A percentile compares a stretch with the other conserved stretches of the same genome.
These are phyloP conservation scores for Orbilia javanica DNA, from an alignment of 2,329 filamentous ascomycete species.

Conservation along the genomic window DNA sequence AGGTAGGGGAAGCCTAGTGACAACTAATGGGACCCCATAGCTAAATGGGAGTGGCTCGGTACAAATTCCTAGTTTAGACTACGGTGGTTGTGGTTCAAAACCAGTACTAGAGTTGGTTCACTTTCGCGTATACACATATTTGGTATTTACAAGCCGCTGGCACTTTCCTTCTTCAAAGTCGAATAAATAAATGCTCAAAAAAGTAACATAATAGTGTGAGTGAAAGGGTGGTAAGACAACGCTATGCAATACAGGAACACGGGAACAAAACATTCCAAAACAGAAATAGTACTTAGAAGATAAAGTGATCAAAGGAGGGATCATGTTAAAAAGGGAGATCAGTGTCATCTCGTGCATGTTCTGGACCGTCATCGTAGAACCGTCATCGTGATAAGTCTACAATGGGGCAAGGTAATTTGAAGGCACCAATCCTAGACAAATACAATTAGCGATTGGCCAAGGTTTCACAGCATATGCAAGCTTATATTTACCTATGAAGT, in stretches of 20 bases:
- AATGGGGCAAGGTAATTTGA: slow-evolving; percentile 55
- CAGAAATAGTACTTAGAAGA: neutral
- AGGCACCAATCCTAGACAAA: slow-evolving; percentile 51
- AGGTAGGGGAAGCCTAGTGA: no score
- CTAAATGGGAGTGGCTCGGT: no score
- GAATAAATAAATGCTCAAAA: neutral
- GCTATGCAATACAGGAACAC: slow-evolving; percentile 21
- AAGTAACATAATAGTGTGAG: neutral
- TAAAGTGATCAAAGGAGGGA: neutral
- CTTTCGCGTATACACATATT: neutral
- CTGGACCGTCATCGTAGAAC: neutral
- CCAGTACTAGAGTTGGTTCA: neutral
- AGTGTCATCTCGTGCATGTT: neutral
- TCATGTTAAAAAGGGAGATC: neutral
- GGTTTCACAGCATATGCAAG: neutral
- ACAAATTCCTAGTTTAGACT: neutral
- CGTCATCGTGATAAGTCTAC: no score
- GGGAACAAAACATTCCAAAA: slow-evolving; percentile 9
- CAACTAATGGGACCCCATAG: no score
- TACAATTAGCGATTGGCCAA: slow-evolving; percentile 4
- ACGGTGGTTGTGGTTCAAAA: neutral
- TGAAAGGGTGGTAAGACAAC: neutral
- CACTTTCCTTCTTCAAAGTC: neutral
- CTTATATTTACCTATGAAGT: slow-evolving; percentile 51
- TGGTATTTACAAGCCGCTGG: slow-evolving; percentile 2